These are phyloP conservation scores for Arabis alpina DNA, from an alignment of 345 rosid genomes.

Conservation along the genomic window DNA sequence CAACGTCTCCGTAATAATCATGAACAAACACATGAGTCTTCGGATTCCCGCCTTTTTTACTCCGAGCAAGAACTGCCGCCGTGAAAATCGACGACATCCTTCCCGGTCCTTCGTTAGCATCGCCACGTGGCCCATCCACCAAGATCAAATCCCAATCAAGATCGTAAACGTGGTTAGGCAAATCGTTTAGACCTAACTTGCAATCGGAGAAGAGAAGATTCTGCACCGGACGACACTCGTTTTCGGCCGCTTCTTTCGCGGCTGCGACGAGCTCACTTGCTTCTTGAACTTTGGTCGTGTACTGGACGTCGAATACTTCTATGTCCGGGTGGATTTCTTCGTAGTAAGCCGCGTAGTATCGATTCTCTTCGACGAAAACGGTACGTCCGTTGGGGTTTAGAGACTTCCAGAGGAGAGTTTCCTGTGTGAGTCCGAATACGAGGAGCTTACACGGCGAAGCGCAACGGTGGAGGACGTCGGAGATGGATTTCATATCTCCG, in stretches of 20 bases:
- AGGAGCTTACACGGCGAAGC: conserved; percentile 86
- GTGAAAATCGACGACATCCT: conserved; percentile 94
- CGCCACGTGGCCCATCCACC: conserved; percentile 95
- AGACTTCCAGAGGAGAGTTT: conserved; percentile 93
- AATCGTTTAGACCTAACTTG: conserved; percentile 80
- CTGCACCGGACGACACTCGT: conserved; percentile 93
- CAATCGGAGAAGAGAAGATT: conserved; percentile 90
- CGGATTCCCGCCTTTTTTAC: conserved; percentile 64
- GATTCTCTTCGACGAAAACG: conserved; percentile 83
- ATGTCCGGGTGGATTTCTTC: conserved; percentile 91
- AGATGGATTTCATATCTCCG: conserved; percentile 73
- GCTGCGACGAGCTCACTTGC: conserved; percentile 60
- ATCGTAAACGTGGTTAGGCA: conserved; percentile 93
- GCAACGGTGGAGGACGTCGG: conserved; percentile 85
- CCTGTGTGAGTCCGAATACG: conserved; percentile 88
- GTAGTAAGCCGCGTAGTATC: conserved; percentile 89
- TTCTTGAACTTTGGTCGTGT: conserved; percentile 78
- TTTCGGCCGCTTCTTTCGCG: conserved; percentile 58
- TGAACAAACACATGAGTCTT: conserved; percentile 89
- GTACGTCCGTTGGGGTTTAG: conserved; percentile 90
- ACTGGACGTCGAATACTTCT: conserved; percentile 90
- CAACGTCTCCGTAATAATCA: conserved; percentile 80
- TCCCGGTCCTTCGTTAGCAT: conserved; percentile 70
- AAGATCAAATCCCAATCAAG: conserved; percentile 95
- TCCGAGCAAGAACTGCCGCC: conserved; percentile 84